Evolutionary conservation across 805 yeast genomes (phyloP).

Genomic region (Schwanniomyces polymorphus): DNA sequence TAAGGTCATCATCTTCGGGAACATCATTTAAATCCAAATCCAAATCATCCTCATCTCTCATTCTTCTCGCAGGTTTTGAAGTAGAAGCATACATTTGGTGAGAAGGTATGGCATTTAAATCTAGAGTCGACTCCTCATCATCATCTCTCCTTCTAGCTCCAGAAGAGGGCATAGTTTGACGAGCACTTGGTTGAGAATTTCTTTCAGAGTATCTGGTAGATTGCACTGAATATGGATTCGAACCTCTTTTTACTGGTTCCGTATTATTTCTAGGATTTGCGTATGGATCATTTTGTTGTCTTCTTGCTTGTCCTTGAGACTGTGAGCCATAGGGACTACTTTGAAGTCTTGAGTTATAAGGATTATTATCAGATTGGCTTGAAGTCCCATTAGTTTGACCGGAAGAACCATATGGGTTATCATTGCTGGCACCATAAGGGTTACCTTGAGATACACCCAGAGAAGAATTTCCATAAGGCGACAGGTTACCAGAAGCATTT

Average conservation of each 20-base stretch:
- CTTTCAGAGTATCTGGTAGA: neutral
- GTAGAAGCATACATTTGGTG: constrained; percentile 18
- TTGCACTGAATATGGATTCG: neutral
- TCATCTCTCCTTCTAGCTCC: constrained; percentile 7
- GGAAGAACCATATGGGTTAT: constrained; percentile 8
- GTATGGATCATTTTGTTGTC: neutral
- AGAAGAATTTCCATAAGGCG: constrained; percentile 8
- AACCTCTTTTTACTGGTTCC: neutral
- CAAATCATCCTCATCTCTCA: constrained; percentile 21
- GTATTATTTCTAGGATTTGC: neutral
- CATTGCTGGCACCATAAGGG: constrained; percentile 4
- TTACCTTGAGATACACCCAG: constrained; percentile 1
- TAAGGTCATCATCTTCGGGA: constrained; percentile 39
- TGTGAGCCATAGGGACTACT: constrained; percentile 7
- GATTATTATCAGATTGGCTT: constrained; percentile 2
- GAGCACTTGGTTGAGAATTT: neutral
- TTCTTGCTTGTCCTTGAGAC: neutral
- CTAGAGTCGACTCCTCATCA: constrained; percentile 33
- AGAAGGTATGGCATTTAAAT: constrained; percentile 39
- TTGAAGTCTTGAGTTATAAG: neutral
- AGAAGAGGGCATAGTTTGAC: constrained; percentile 1
- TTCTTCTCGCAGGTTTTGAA: constrained; percentile 21
- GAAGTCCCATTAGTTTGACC: neutral
- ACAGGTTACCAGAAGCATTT: constrained; percentile 7
- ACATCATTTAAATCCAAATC: constrained; percentile 32